Conservation (phyloP, 169 alveolate genomes). For the Eimeria sp. region DNA sequence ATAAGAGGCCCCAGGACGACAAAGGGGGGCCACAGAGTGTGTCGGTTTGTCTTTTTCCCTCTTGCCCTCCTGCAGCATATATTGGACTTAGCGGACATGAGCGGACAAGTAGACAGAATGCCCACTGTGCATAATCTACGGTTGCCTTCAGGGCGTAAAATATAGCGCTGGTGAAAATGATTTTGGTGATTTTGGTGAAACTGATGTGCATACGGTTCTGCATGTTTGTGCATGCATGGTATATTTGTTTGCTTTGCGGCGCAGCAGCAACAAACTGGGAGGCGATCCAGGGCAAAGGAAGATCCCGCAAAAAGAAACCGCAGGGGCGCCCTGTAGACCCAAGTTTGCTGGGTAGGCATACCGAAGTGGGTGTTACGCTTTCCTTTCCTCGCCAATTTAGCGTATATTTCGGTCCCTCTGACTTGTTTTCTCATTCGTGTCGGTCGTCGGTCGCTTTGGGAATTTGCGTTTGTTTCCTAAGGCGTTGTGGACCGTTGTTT, state of each 20-base stretch:
- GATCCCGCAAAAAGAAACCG: conserved; percentile 51
- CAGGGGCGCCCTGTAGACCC: conserved; percentile 66
- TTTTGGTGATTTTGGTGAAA: not conserved
- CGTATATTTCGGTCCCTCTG: not conserved
- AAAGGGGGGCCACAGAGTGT: conserved; percentile 37
- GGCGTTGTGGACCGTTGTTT: not conserved
- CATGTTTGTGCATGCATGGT: not conserved
- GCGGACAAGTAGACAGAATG: too few relatives aligned
- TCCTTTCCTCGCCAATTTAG: not conserved
- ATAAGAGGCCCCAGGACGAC: conserved; percentile 17
- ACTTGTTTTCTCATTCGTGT: not conserved
- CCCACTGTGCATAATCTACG: not conserved
- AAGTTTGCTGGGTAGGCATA: conserved; percentile 24
- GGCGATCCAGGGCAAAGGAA: conserved; percentile 58
- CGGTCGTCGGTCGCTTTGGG: not conserved
- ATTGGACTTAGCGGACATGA: too few relatives aligned
- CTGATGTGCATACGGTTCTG: not conserved
- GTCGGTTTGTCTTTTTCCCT: not conserved
- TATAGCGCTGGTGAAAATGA: not conserved
- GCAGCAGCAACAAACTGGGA: conserved; percentile 25
- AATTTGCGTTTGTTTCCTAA: too few relatives aligned
- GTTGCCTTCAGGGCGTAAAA: not conserved
- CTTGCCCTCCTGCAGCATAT: not conserved
- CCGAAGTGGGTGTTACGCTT: not conserved
- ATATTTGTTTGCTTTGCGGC: not conserved